A percentile compares a stretch with the other conserved stretches of the same genome.
Evolutionary conservation across 1,139 yeast genomes (phyloP).

Genomic region (Zygosaccharomyces sapae): DNA sequence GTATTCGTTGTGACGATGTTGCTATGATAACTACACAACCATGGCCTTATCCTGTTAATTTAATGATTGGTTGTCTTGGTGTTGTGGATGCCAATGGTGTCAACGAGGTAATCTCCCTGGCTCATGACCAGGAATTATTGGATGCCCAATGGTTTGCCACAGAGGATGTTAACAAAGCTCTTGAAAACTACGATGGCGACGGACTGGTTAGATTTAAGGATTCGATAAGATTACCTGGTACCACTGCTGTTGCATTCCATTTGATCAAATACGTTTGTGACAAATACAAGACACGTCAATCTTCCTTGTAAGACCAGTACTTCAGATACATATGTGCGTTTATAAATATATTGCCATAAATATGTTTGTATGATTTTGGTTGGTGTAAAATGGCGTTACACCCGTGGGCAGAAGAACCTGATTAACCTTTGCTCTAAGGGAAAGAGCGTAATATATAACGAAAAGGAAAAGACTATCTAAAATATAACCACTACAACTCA

Average conservation of each 20-base stretch:
- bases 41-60: conserved; percentile 93
- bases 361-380: neutral
- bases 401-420: neutral
- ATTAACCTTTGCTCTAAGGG: neutral
- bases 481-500: neutral
- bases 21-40: conserved; percentile 73
- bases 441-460: conserved; percentile 3
- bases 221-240: conserved; percentile 44
- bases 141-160: conserved; percentile 83
- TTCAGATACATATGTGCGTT: neutral
- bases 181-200: conserved; percentile 37
- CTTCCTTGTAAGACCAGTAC: conserved; percentile 4
- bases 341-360: neutral
- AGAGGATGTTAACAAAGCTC: conserved; percentile 44
- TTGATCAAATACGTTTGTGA: conserved; percentile 39
- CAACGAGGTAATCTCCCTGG: conserved; percentile 60
- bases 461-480: neutral
- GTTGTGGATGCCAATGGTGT: conserved; percentile 59
- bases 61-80: conserved; percentile 91
- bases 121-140: conserved; percentile 77
- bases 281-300: conserved; percentile 19
- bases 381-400: neutral
- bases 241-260: conserved; percentile 47
- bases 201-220: conserved; percentile 27
- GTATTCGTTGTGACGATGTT: conserved; percentile 60